Conservation (phyloP, 1,139 yeast species). For the Geotrichum bryndzae region DNA sequence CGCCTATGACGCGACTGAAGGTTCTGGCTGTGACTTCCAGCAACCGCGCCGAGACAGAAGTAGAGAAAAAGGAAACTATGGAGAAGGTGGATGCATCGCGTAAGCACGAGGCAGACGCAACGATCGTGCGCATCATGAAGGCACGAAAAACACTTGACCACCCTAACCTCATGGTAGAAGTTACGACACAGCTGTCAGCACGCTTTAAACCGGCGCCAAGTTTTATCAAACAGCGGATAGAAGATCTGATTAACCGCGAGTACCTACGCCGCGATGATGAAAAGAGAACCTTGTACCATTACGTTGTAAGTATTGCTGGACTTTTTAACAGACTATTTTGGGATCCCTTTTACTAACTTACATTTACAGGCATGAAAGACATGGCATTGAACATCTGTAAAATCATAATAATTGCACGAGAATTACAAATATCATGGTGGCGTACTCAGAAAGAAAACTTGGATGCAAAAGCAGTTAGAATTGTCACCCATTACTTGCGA, state of each 20-base stretch:
- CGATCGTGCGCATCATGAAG: constrained; percentile 84
- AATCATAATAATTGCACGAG: not conserved
- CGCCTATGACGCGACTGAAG: constrained; percentile 67
- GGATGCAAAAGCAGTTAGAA: not conserved
- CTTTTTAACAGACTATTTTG: not conserved
- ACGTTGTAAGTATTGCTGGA: constrained; percentile 42
- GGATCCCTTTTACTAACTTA: not conserved
- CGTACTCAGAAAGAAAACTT: not conserved
- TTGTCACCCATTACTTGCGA: too few species aligned
- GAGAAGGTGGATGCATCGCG: constrained; percentile 44
- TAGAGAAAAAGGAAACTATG: constrained; percentile 41
- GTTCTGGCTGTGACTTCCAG: constrained; percentile 61
- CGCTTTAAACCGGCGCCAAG: constrained; percentile 67
- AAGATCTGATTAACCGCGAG: constrained; percentile 74
- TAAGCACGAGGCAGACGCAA: constrained; percentile 71
- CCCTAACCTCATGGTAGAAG: constrained; percentile 60
- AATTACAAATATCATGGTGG: not conserved
- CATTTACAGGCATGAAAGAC: not conserved
- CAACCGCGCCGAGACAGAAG: constrained; percentile 37
- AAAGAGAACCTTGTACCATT: constrained; percentile 59
- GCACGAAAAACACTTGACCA: constrained; percentile 54
- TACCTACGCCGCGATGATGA: constrained; percentile 69
- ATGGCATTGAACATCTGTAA: not conserved
- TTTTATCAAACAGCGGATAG: constrained; percentile 72
- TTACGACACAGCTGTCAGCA: constrained; percentile 53